phyloP scores from a whole-genome alignment of 2,329 filamentous ascomycete genomes.

The Fusarium praegraminearum region DNA sequence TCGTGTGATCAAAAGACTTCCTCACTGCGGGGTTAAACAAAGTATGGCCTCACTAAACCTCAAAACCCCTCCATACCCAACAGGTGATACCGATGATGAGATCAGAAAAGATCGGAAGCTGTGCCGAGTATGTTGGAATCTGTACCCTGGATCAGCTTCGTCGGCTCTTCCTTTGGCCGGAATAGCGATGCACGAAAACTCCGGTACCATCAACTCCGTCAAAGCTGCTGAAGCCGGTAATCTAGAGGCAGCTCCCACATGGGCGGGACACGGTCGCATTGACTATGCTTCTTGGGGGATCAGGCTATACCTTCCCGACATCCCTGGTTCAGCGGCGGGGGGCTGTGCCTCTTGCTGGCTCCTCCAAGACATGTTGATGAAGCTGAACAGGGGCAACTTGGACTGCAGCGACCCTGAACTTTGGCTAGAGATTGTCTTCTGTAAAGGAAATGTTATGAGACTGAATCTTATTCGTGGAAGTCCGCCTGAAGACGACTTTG shows the following conservation, averaged over 20 bases:
- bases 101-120: constrained; percentile 26
- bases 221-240: constrained; percentile 15
- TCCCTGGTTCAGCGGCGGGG: background rate
- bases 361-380: constrained; percentile 14
- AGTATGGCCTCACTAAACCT: constrained; percentile 34
- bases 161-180: constrained; percentile 19
- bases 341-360: constrained; percentile 35
- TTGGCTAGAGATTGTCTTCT: constrained; percentile 30
- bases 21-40: constrained; percentile 26
- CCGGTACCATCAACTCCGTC: constrained; percentile 17
- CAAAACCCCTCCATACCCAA: constrained; percentile 14
- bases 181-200: constrained; percentile 37
- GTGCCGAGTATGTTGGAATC: constrained; percentile 38
- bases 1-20: too few species aligned
- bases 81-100: constrained; percentile 25
- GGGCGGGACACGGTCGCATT: constrained; percentile 22
- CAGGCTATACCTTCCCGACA: constrained; percentile 18
- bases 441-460: constrained; percentile 34
- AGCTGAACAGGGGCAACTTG: constrained; percentile 10
- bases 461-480: constrained; percentile 10
- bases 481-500: constrained; percentile 21
- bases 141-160: constrained; percentile 31
- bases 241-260: constrained; percentile 13
- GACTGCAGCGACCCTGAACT: constrained; percentile 18
- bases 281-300: constrained; percentile 38